These are phyloP conservation scores for Mediolabrus comicus DNA, from an alignment of 108 stramenopile species.

Conservation along the genomic window DNA sequence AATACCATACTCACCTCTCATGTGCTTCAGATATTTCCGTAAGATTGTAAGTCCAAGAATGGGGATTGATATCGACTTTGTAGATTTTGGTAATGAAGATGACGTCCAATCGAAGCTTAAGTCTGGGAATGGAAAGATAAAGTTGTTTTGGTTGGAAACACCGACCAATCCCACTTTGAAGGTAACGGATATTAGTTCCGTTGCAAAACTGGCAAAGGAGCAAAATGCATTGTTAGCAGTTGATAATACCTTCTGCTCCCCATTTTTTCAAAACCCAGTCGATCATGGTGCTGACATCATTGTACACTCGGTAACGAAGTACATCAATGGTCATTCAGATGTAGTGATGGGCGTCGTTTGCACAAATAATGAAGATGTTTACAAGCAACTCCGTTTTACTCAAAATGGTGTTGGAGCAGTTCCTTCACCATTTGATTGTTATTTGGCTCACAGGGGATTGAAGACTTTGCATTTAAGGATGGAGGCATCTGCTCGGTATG, in stretches of 20 bases:
- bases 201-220: constrained; percentile 58
- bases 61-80: constrained; percentile 50
- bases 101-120: constrained; percentile 19
- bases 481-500: constrained; percentile 70
- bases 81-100: constrained; percentile 36
- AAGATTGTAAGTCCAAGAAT: constrained; percentile 54
- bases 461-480: constrained; percentile 91
- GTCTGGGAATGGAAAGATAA: constrained; percentile 39
- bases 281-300: constrained; percentile 76
- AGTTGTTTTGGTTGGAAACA: constrained; percentile 88
- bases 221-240: constrained; percentile 67
- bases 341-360: constrained; percentile 79
- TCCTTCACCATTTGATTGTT: constrained; percentile 89
- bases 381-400: constrained; percentile 69
- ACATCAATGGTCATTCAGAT: constrained; percentile 85
- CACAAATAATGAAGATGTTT: constrained; percentile 60
- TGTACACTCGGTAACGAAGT: constrained; percentile 83
- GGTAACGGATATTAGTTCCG: constrained; percentile 70
- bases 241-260: constrained; percentile 93
- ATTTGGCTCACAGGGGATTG: constrained; percentile 83
- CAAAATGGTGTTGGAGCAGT: constrained; percentile 94
- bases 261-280: constrained; percentile 90
- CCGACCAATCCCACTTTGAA: constrained; percentile 91
- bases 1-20: too few species aligned
- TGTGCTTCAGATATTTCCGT: constrained; percentile 70